These are phyloP conservation scores for Fusarium marasasianum DNA, from an alignment of 2,329 filamentous ascomycete genomes.

Conservation along the genomic window DNA sequence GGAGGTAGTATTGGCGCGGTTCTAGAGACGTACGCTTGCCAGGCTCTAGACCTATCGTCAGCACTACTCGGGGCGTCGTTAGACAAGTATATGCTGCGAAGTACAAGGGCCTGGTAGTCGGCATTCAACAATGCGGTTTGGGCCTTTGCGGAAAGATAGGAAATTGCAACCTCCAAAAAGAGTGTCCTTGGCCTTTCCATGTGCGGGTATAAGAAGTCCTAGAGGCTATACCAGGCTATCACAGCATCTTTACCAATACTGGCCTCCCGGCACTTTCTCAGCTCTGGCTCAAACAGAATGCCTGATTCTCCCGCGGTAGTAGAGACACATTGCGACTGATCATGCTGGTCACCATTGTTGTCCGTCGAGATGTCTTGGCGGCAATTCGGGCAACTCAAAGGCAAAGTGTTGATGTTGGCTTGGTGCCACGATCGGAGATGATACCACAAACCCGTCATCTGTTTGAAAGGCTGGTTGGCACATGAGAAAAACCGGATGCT, in stretches of 20 bases:
- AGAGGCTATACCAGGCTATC: background rate
- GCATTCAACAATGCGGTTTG: accelerated
- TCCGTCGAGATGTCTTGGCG: accelerated
- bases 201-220: accelerated
- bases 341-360: no score
- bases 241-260: accelerated
- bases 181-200: background rate
- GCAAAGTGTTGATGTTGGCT: accelerated
- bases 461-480: accelerated
- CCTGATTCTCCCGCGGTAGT: background rate
- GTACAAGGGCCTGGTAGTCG: accelerated
- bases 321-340: no score
- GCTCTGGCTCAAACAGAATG: background rate
- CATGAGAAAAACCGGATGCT: accelerated
- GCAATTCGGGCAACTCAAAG: no score
- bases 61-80: background rate
- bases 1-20: accelerated
- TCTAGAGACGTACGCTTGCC: accelerated
- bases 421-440: background rate
- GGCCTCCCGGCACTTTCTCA: accelerated
- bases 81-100: background rate
- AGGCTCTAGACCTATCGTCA: accelerated
- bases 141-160: background rate
- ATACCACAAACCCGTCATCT: accelerated
- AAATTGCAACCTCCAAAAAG: background rate